Percentiles rank a stretch among this genome's conserved stretches.
phyloP scores from a whole-genome alignment of 2,329 filamentous ascomycete genomes.

The Chaetomiaceae sp. region DNA sequence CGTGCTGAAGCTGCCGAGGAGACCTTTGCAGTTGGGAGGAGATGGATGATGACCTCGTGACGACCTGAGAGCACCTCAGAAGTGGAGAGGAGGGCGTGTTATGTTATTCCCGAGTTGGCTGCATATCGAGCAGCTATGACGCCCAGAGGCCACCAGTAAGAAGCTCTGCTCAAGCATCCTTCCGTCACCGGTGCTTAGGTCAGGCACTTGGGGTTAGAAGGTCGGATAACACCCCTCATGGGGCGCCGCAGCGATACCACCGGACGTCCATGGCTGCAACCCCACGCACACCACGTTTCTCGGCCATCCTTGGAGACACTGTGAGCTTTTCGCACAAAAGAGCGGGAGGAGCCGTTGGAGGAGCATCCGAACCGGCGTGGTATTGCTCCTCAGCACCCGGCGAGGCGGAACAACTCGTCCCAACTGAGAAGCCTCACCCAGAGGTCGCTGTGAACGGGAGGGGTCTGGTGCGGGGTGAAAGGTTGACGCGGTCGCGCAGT shows the following conservation, averaged over 20 bases:
- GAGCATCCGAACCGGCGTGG: too few relatives aligned
- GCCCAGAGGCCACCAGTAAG: not conserved
- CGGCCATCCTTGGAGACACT: not conserved
- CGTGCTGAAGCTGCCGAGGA: too few relatives aligned
- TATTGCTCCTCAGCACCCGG: too few relatives aligned
- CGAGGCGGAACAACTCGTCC: too few relatives aligned
- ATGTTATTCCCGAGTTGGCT: conserved; percentile 14
- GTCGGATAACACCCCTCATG: conserved; percentile 2
- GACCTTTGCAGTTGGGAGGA: not conserved
- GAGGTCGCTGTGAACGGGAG: too few relatives aligned
- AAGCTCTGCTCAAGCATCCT: not conserved
- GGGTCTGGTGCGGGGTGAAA: too few relatives aligned
- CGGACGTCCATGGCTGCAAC: not conserved
- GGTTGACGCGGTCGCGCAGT: too few relatives aligned
- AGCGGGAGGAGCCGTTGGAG: too few relatives aligned
- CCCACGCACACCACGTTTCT: not conserved
- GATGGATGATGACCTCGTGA: not conserved
- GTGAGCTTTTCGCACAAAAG: too few relatives aligned
- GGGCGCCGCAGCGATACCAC: not conserved
- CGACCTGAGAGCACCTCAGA: conserved; percentile 6
- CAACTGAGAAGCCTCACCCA: too few relatives aligned
- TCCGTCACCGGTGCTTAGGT: conserved; percentile 4
- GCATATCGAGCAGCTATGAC: not conserved
- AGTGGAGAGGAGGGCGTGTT: conserved; percentile 15
- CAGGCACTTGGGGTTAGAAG: not conserved